Conservation (phyloP, 2,329 filamentous ascomycete species). For the Lecanoromycetidae sp. region DNA sequence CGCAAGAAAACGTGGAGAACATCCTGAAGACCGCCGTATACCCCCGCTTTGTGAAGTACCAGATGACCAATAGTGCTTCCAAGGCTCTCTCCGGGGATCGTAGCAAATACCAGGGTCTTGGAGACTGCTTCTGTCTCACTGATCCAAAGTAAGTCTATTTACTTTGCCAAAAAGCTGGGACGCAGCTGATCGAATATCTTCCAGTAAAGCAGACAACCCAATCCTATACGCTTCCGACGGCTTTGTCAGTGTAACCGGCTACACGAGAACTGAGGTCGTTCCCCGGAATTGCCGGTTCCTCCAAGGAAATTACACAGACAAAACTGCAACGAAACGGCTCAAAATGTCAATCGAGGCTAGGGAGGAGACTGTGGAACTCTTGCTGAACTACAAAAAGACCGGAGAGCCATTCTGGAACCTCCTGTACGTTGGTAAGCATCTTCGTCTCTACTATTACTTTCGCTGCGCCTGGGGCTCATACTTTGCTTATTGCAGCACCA, state of each 20-base stretch:
- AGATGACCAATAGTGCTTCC: slow-evolving; percentile 37
- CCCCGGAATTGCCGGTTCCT: slow-evolving; percentile 40
- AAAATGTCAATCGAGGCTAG: slow-evolving; percentile 31
- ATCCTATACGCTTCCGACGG: slow-evolving; percentile 40
- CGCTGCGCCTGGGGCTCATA: neutral
- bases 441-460: neutral
- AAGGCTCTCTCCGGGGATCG: slow-evolving; percentile 33
- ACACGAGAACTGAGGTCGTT: slow-evolving; percentile 36
- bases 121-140: slow-evolving; percentile 47
- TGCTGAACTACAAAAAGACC: slow-evolving; percentile 41
- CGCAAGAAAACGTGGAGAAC: slow-evolving; percentile 35
- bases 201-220: slow-evolving; percentile 36
- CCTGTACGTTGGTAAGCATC: slow-evolving; percentile 33
- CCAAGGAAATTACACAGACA: slow-evolving; percentile 38
- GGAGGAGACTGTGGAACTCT: slow-evolving; percentile 38
- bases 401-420: slow-evolving; percentile 47
- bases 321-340: slow-evolving; percentile 31
- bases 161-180: neutral
- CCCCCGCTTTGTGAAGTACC: slow-evolving; percentile 42
- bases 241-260: slow-evolving; percentile 42
- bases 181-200: neutral
- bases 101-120: slow-evolving; percentile 41
- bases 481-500: no score
- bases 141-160: slow-evolving; percentile 29
- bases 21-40: slow-evolving; percentile 37